phyloP scores from a whole-genome alignment of 2,329 filamentous ascomycete species.

The Lachnellula suecica region DNA sequence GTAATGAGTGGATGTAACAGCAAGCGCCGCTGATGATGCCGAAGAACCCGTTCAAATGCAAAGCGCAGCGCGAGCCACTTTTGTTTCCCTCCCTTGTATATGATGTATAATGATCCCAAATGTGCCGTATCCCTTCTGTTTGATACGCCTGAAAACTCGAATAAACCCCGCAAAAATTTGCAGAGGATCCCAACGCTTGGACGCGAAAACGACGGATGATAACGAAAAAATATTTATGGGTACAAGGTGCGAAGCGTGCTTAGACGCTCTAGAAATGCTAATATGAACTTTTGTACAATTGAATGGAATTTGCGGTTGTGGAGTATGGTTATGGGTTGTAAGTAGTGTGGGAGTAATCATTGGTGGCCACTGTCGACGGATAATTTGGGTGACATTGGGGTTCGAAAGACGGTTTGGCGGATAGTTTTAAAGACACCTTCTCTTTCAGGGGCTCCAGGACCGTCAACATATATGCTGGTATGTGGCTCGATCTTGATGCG shows the following conservation, averaged over 20 bases:
- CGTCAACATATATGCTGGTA: slow-evolving; percentile 56
- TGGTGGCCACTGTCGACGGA: slow-evolving; percentile 21
- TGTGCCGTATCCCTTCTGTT: slow-evolving; percentile 19
- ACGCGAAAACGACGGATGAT: slow-evolving; percentile 10
- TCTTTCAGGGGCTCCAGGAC: slow-evolving; percentile 42
- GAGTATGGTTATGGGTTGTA: slow-evolving; percentile 5
- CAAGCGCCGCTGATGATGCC: slow-evolving; percentile 3
- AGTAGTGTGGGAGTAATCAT: slow-evolving; percentile 7
- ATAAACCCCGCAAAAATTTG: slow-evolving; percentile 16
- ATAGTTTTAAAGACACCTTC: slow-evolving; percentile 56
- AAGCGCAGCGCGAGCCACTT: slow-evolving; percentile 34
- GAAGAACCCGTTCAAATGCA: slow-evolving; percentile 20
- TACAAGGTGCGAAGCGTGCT: slow-evolving; percentile 16
- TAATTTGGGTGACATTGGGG: slow-evolving; percentile 29
- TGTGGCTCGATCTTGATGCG: slow-evolving; percentile 68
- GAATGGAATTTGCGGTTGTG: slow-evolving; percentile 10
- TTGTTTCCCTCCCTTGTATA: slow-evolving; percentile 31
- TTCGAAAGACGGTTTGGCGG: slow-evolving; percentile 56
- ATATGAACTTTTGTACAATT: slow-evolving; percentile 15
- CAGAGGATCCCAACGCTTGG: slow-evolving; percentile 10
- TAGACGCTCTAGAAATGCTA: slow-evolving; percentile 7
- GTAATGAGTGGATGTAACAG: slow-evolving; percentile 17
- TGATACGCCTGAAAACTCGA: slow-evolving; percentile 23
- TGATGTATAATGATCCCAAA: slow-evolving; percentile 26
- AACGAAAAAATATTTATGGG: slow-evolving; percentile 30